Base-by-base conservation (phyloP, 2,329 filamentous ascomycete genomes). In the Thelonectria blattea region DNA sequence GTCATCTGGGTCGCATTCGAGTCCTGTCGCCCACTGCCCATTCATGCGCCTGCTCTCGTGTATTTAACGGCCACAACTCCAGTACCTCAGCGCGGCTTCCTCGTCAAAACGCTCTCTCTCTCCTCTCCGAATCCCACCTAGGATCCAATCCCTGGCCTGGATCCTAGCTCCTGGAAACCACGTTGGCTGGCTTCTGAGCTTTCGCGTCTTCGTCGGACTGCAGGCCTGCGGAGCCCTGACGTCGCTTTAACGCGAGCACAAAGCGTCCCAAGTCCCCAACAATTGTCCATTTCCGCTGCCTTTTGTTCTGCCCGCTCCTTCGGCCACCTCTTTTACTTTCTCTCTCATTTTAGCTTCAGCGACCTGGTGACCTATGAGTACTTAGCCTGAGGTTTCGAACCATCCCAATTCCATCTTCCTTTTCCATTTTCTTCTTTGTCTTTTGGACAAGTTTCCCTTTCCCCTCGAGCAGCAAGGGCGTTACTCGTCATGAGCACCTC, bases 401-500 rank as follows among this genome's bases (percentile, higher is more conserved):
- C 53, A 27, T 12, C 37, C 32, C 18, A 37, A 37, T 48, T 52
- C 42, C 24, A 41, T 15, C 17, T 47, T 10, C 17, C 2, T 17
- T 45, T 52, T 47, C 11, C 51, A 5, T 45, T 37, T 34, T 52
- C 37, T 48, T 51, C 32, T 41, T 43, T 52, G 52, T 52, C 52
- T 52, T 42, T 43, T n/a, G 18, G 34, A 18, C n/a, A 56, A 37
- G 34, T 37, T 37, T 15, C 56, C 56, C 12, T 52, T 32, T 56
- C 32, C 37, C 58, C 55, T 43, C 43, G 58, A 55, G 41, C 50
- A 53, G 43, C 46, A 30, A 39, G 39, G 17, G 42, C 53, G 53
- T 22, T 56, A 51, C 39, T 55, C 62, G 66, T 39, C 64, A 75
- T 75, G 73, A 74, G 71, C 64, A 68, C 72, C 58, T 70, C 73